Conservation (phyloP, 768 basidiomycete genomes). For the Neoboletus magnificus region DNA sequence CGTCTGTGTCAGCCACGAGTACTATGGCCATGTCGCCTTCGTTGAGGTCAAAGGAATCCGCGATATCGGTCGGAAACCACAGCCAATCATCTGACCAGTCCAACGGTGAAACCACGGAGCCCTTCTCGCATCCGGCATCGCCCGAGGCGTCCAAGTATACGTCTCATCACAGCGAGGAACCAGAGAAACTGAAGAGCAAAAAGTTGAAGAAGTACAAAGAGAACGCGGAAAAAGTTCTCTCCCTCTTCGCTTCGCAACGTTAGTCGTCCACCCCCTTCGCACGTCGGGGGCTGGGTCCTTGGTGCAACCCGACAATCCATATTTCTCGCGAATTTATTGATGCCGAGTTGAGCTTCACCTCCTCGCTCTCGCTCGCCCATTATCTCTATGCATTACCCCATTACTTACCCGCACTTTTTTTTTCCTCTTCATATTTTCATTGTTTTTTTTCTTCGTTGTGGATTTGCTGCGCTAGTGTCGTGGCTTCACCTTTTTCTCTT, state of each 20-base stretch:
- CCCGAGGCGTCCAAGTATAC: constrained; percentile 32
- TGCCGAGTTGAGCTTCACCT: constrained; percentile 20
- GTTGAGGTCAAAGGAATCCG: constrained; percentile 78
- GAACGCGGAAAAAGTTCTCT: constrained; percentile 81
- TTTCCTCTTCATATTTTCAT: constrained; percentile 7
- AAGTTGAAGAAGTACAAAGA: constrained; percentile 86
- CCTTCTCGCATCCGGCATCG: constrained; percentile 21
- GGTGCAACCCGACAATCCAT: constrained; percentile 8
- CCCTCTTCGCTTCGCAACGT: constrained; percentile 74
- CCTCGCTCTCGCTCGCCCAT: constrained; percentile 6
- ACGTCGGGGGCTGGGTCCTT: constrained; percentile 27
- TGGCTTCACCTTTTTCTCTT: constrained; percentile 2
- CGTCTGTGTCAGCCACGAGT: constrained; percentile 56
- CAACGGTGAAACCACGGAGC: constrained; percentile 44
- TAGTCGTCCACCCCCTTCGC: constrained; percentile 29
- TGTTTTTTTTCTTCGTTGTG: constrained; percentile 4
- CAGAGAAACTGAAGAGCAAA: constrained; percentile 65
- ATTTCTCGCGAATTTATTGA: constrained; percentile 18
- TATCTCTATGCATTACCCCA: constrained; percentile 31
- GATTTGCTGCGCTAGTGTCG: constrained; percentile 27
- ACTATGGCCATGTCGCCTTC: constrained; percentile 55
- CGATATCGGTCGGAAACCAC: constrained; percentile 65
- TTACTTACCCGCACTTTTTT: constrained; percentile 22
- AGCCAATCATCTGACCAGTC: constrained; percentile 74
- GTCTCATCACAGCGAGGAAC: constrained; percentile 37